A percentile compares a stretch with the other conserved stretches of the same genome.
These are phyloP conservation scores for Tilletia caries DNA, from an alignment of 1,284 basidiomycete genomes.

Conservation along the genomic window DNA sequence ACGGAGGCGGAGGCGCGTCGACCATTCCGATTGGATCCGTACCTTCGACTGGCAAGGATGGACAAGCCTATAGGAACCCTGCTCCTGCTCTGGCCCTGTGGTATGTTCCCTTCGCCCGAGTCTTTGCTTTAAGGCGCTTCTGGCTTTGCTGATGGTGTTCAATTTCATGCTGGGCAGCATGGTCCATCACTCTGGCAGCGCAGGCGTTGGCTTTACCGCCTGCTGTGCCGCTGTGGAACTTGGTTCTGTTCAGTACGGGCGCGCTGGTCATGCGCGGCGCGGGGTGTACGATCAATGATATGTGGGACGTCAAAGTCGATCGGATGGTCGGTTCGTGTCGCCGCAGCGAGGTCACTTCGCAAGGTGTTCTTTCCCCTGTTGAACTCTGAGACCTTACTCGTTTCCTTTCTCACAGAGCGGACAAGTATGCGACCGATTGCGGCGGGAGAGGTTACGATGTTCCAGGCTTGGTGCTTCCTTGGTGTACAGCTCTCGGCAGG, in stretches of 20 bases:
- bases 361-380: conserved; percentile 52
- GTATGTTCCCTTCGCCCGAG: conserved; percentile 61
- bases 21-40: conserved; percentile 60
- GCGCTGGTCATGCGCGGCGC: conserved; percentile 95
- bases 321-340: conserved; percentile 74
- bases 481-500: conserved; percentile 78
- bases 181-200: conserved; percentile 49
- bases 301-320: conserved; percentile 94
- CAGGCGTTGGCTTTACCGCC: conserved; percentile 35
- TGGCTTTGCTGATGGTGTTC: background rate
- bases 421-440: conserved; percentile 72
- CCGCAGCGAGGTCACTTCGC: background rate
- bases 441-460: conserved; percentile 71
- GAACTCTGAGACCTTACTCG: too few relatives aligned
- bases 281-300: conserved; percentile 97
- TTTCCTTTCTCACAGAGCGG: conserved; percentile 58
- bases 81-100: conserved; percentile 86
- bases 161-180: conserved; percentile 20
- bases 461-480: conserved; percentile 78
- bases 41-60: conserved; percentile 77
- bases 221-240: conserved; percentile 37
- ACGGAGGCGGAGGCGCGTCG: too few relatives aligned
- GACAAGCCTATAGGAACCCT: conserved; percentile 95
- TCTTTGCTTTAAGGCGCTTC: too few relatives aligned
- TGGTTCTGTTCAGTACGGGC: conserved; percentile 80